A percentile compares a stretch with the other conserved stretches of the same genome.
These are phyloP conservation scores for Canna indica DNA, from an alignment of 176 grass and related monocot species.

Conservation along the genomic window DNA sequence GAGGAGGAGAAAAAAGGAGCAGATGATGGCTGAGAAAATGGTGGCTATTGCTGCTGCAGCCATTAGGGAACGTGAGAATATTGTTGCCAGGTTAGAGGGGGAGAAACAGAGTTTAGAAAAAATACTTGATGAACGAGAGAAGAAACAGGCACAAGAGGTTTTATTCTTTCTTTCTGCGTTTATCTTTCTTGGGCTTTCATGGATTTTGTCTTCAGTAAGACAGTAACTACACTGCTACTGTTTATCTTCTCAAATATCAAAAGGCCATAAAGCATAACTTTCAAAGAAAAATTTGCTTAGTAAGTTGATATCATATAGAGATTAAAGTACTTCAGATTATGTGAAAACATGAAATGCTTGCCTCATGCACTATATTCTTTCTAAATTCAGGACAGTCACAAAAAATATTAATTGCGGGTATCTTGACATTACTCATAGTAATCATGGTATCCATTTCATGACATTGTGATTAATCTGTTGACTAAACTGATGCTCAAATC, in stretches of 20 bases:
- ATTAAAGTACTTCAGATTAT: neutral
- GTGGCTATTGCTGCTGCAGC: constrained; percentile 47
- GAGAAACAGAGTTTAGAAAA: constrained; percentile 67
- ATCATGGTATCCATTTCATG: neutral
- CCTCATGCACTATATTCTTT: neutral
- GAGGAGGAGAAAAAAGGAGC: constrained; percentile 45
- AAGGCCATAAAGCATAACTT: neutral
- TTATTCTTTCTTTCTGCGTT: neutral
- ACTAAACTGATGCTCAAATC: neutral
- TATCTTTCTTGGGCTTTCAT: neutral
- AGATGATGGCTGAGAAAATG: constrained; percentile 26
- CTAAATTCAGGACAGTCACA: neutral
- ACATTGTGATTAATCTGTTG: neutral
- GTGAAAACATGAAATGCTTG: neutral
- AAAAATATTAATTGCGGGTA: neutral
- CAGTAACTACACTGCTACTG: neutral
- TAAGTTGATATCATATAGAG: neutral
- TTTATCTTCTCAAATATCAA: neutral
- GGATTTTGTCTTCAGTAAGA: neutral
- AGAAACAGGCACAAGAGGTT: constrained; percentile 79
- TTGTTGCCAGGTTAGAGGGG: constrained; percentile 48
- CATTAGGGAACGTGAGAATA: constrained; percentile 65
- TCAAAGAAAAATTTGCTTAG: neutral
- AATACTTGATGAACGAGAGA: constrained; percentile 77
- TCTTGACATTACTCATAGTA: too few relatives aligned